A percentile compares a stretch with the other conserved stretches of the same genome.
Conservation (phyloP, 495 filamentous ascomycete genomes). For the Achaetomiella virescens region DNA sequence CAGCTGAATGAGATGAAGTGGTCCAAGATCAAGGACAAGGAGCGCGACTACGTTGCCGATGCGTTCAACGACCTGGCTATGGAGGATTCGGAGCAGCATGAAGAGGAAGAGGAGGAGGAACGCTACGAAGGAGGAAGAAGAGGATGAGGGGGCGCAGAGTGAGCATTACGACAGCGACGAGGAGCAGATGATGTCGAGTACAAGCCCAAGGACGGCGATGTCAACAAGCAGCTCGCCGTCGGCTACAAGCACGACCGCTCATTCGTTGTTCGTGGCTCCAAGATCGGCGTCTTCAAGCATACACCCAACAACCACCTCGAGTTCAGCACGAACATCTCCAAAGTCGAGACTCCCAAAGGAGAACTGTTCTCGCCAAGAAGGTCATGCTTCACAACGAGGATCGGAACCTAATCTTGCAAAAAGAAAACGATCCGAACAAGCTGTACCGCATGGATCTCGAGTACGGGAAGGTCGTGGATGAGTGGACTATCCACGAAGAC, state of each 20-base stretch:
- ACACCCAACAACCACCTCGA: slow-evolving; percentile 86
- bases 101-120: slow-evolving; percentile 61
- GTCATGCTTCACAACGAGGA: slow-evolving; percentile 97
- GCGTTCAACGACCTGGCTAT: slow-evolving; percentile 93
- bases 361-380: slow-evolving; percentile 87
- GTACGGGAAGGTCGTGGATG: slow-evolving; percentile 97
- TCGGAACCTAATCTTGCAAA: slow-evolving; percentile 86
- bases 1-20: slow-evolving; percentile 93
- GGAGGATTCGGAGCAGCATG: slow-evolving; percentile 63
- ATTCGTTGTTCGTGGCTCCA: slow-evolving; percentile 92
- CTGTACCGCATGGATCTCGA: slow-evolving; percentile 98
- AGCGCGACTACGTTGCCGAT: slow-evolving; percentile 89
- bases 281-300: slow-evolving; percentile 99
- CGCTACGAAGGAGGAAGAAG: slow-evolving; percentile 55
- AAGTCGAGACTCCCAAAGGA: slow-evolving; percentile 83
- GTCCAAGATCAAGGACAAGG: slow-evolving; percentile 83
- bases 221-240: slow-evolving; percentile 95
- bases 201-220: slow-evolving; percentile 67
- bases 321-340: slow-evolving; percentile 96
- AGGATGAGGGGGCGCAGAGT: slow-evolving; percentile 52
- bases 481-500: slow-evolving; percentile 99
- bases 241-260: slow-evolving; percentile 97
- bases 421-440: slow-evolving; percentile 74
- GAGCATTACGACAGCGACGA: slow-evolving; percentile 86
- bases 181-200: slow-evolving; percentile 78